Evolutionary conservation across 768 basidiomycete species (phyloP).

Genomic region (Lactifluus volemus): DNA sequence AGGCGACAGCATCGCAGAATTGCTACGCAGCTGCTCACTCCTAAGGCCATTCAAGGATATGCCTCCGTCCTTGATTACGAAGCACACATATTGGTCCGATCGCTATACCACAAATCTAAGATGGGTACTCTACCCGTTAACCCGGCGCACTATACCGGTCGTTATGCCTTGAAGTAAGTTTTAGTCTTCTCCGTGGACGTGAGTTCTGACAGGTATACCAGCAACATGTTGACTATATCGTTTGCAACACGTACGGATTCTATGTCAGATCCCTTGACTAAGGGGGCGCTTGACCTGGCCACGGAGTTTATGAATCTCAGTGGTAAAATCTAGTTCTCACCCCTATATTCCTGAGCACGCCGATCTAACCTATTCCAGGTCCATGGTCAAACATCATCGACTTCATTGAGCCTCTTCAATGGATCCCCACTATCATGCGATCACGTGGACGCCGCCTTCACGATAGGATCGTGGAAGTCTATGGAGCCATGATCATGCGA

Average conservation of each 20-base stretch:
- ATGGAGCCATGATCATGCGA: conserved; percentile 23
- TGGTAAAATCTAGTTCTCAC: background rate
- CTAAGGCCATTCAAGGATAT: too few relatives aligned
- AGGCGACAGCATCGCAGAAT: conserved; percentile 39
- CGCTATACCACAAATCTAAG: conserved; percentile 24
- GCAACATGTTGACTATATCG: background rate
- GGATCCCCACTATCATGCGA: conserved; percentile 31
- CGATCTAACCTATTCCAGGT: conserved; percentile 20
- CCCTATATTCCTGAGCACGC: background rate
- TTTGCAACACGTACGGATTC: background rate
- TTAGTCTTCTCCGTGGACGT: background rate
- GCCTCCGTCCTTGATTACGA: conserved; percentile 22
- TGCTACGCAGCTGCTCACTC: conserved; percentile 18
- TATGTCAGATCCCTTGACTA: background rate
- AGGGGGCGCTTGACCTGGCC: background rate
- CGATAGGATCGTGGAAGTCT: conserved; percentile 25
- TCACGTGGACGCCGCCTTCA: conserved; percentile 34
- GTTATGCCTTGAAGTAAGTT: conserved; percentile 25
- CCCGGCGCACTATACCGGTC: conserved; percentile 32
- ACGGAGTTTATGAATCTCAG: background rate
- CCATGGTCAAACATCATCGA: conserved; percentile 39
- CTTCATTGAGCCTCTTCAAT: conserved; percentile 36
- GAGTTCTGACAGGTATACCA: conserved; percentile 12
- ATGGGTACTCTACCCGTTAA: conserved; percentile 10
- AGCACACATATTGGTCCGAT: conserved; percentile 31